A percentile compares a stretch with the other conserved stretches of the same genome.
Evolutionary conservation across 768 basidiomycete genomes (phyloP).

Genomic region (Hygrocybe punicea): DNA sequence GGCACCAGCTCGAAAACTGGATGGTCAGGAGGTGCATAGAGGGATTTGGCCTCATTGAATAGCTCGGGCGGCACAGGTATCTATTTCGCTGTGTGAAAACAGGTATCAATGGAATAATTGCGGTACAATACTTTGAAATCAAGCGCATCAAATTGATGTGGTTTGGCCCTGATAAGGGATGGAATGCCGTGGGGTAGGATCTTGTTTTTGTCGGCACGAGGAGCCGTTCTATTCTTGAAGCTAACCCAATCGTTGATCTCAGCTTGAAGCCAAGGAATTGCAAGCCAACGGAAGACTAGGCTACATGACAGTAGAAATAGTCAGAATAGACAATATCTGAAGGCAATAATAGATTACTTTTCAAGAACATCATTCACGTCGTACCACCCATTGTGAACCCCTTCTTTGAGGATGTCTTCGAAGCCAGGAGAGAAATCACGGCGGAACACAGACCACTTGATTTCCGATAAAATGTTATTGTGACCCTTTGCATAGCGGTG

Average conservation of each 20-base stretch:
- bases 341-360: constrained; percentile 9
- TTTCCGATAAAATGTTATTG: constrained; percentile 39
- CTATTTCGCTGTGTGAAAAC: constrained; percentile 12
- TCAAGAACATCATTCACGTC: constrained; percentile 23
- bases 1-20: constrained; percentile 37
- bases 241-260: constrained; percentile 33
- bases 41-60: constrained; percentile 16
- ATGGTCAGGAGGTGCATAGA: constrained; percentile 34
- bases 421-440: constrained; percentile 33
- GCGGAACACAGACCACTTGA: constrained; percentile 34
- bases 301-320: constrained; percentile 25
- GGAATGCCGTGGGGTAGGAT: constrained; percentile 40
- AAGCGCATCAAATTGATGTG: constrained; percentile 23
- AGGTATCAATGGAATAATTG: neutral
- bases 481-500: constrained; percentile 30
- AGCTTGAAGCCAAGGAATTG: constrained; percentile 40
- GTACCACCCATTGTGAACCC: constrained; percentile 30
- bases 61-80: constrained; percentile 16
- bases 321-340: no score
- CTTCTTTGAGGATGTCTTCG: constrained; percentile 32
- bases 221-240: constrained; percentile 19
- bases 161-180: constrained; percentile 27
- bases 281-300: constrained; percentile 40
- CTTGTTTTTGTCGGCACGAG: constrained; percentile 32
- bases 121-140: constrained; percentile 34